Percentiles rank a stretch among this genome's conserved stretches.
phyloP scores from a whole-genome alignment of 768 basidiomycete species.

The Leccinellum luteum region DNA sequence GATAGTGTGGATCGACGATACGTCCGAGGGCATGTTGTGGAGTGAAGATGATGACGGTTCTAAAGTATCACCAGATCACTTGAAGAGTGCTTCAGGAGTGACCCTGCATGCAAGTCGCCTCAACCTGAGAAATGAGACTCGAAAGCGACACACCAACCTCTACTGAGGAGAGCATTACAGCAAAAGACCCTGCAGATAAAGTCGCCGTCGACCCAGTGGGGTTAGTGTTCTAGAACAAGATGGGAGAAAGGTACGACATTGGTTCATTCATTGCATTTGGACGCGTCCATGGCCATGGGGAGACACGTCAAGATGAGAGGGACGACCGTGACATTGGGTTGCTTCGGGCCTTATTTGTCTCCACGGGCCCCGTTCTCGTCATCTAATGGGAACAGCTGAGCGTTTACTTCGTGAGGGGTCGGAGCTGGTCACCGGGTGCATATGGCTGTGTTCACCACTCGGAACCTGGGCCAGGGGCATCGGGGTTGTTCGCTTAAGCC shows the following conservation, averaged over 20 bases:
- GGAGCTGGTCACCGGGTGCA: neutral
- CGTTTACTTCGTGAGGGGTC: neutral
- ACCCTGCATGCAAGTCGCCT: neutral
- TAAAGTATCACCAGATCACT: neutral
- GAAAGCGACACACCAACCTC: neutral
- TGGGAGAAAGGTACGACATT: neutral
- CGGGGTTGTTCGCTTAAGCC: neutral
- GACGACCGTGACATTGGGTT: neutral
- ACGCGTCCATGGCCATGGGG: neutral
- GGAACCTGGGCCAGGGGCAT: neutral
- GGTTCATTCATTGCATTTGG: neutral
- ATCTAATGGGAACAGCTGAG: neutral
- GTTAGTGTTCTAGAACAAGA: neutral
- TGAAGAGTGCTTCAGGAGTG: neutral
- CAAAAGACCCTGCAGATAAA: neutral
- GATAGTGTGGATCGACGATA: neutral
- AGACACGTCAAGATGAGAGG: neutral
- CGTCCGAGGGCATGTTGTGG: conserved; percentile 5
- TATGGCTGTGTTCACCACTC: neutral
- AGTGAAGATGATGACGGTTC: neutral
- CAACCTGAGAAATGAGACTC: neutral
- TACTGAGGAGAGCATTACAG: neutral
- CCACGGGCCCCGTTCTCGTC: neutral
- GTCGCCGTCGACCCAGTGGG: neutral
- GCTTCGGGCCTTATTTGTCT: neutral